Base-by-base conservation (phyloP, 1,284 basidiomycete genomes). In the Gastroboletus turbinatus region DNA sequence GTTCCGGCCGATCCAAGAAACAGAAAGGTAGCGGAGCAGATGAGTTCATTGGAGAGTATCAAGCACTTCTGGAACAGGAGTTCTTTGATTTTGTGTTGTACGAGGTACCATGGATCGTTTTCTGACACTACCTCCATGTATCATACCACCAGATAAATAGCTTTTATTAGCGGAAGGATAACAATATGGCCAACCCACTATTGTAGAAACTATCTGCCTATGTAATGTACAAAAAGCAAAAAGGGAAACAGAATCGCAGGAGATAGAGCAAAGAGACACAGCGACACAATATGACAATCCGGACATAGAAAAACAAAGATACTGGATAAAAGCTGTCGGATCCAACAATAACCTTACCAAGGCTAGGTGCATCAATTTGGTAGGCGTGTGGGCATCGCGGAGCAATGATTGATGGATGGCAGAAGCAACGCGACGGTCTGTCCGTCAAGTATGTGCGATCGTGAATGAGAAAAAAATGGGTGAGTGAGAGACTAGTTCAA, bases 51-150 rank as follows among this genome's bases (percentile, higher is more conserved):
- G 94, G 94, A 60, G 95, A 98, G 73, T 98, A 92, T 71, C 90
- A 94, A 69, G 83, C 84, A 25, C 76, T 98, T 40, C 84, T 98
- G 81, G 95, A 98, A 67, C 90, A 95, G 71, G 95, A 98, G 73
- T 92, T 91, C 73, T 94, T 90, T 70, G 92, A 96, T 75, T 97
- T 96, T 67, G 92, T 96, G 42, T 71, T 96, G 67, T 95, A 88
- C 68, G 94, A 92, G 67, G 82, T 92, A 55, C 90, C 90, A 46
- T 92, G 89, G 89, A 88, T 92, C 59, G 70, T 83, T 32, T 77
- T 81, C 61, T 85, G 74, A 73, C 8, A 23, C 3, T 44, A 8
- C 11, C 57, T n/a, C 25, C 35, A n/a, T 50, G 49, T 55, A 39
- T 39, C 42, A 58, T 60, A 58, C 60, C 60, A 61, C 48, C 53